These are phyloP conservation scores for Aspergillus neotritici DNA, from an alignment of 2,329 filamentous ascomycete genomes.

Conservation along the genomic window DNA sequence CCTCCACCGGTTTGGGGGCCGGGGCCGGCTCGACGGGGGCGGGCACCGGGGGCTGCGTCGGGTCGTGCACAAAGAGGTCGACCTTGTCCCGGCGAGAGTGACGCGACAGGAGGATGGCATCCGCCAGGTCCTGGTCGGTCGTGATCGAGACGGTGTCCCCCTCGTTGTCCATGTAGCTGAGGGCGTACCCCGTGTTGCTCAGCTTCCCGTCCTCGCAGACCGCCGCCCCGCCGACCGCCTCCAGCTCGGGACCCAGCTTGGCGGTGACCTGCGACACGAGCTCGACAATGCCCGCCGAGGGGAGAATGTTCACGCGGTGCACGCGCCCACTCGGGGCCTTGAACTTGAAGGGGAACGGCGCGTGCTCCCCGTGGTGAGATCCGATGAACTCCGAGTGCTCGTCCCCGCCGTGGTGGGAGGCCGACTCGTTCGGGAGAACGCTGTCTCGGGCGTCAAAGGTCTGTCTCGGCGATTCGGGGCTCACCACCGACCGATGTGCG, in stretches of 20 bases:
- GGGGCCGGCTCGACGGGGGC: conserved; percentile 57
- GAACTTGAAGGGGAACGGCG: conserved; percentile 97
- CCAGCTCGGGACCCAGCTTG: conserved; percentile 80
- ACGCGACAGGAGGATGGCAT: conserved; percentile 80
- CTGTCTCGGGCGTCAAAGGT: conserved; percentile 68
- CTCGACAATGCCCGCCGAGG: conserved; percentile 71
- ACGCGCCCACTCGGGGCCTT: conserved; percentile 94
- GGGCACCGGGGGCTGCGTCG: conserved; percentile 76
- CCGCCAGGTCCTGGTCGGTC: conserved; percentile 84
- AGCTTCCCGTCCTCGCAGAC: conserved; percentile 73
- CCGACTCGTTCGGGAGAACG: conserved; percentile 87
- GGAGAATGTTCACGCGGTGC: conserved; percentile 79
- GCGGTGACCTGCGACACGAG: conserved; percentile 71
- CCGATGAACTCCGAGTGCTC: conserved; percentile 67
- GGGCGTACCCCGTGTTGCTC: conserved; percentile 71
- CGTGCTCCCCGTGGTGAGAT: conserved; percentile 56
- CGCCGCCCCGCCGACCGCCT: conserved; percentile 75
- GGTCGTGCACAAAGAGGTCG: conserved; percentile 93
- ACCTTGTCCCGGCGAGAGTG: conserved; percentile 81
- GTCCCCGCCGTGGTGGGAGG: conserved; percentile 82
- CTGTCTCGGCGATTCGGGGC: conserved; percentile 64
- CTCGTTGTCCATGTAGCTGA: conserved; percentile 95
- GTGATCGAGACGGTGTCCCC: conserved; percentile 96
- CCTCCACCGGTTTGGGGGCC: conserved; percentile 42
- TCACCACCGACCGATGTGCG: conserved; percentile 70